Evolutionary conservation across 2,329 filamentous ascomycete genomes (phyloP), one percentile per base, ranked within the genome.

Genomic region (Ophiostoma himal-ulmi): DNA sequence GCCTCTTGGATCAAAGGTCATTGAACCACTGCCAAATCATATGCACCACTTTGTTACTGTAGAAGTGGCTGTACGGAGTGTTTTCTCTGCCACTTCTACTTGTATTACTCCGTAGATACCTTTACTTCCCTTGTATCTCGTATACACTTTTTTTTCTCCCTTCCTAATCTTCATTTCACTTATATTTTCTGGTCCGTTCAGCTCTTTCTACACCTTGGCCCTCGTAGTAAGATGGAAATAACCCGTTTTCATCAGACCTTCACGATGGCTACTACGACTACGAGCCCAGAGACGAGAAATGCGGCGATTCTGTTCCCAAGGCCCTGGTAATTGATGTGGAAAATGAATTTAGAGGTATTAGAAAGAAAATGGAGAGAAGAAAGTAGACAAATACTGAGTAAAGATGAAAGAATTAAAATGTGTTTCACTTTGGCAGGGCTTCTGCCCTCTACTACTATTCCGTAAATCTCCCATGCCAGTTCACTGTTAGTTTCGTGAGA

Each of bases 371-470:
- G 8, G 57, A 64, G 34, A 52, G 60, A 48, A 13, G 13, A 52
- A 17, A 52, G 68, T 11, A 20, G 36, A 13, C 30, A 17, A 60
- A 20, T 60, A 30, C 26, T 22, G 6, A 30, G 22, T 62, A 14
- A 13, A 30, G 26, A 64, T 11, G 60, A 60, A 48, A 62, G 17
- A n/a, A 41, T 10, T 11, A 44, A 65, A 36, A 48, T 17, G 57
- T 62, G 57, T 62, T 62, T 62, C 57, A 62, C n/a, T 30, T 26
- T 62, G 57, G 13, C 57, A 62, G 57, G 57, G 57, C 57, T 62
- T 30, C 30, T 30, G 30, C 30, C 30, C 44, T 48, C 14, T 44
- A 48, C 17, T 17, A 20, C 5, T 44, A 48, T 48, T 57, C 22
- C 52, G n/a, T 22, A 57, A 26, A 26, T 7, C 8, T 17, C 52